A percentile compares a stretch with the other conserved stretches of the same genome.
Conservation (phyloP, 257 asterid species). For the Solanum tarijense region DNA sequence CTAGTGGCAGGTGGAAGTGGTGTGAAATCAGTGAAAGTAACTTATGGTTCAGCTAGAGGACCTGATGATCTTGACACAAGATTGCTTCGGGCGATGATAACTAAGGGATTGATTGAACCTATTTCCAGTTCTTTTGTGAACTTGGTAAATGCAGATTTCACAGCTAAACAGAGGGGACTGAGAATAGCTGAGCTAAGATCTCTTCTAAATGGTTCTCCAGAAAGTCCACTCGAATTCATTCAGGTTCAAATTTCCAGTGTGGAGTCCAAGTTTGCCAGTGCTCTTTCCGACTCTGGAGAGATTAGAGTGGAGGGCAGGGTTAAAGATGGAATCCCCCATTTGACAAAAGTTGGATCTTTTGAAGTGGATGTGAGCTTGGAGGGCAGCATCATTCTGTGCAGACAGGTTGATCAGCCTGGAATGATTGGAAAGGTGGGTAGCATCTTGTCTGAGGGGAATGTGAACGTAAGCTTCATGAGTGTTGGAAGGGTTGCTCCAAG, state of each 20-base stretch:
- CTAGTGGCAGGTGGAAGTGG: slow-evolving; percentile 86
- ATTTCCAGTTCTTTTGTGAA: slow-evolving; percentile 66
- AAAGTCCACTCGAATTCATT: slow-evolving; percentile 65
- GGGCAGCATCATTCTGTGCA: slow-evolving; percentile 76
- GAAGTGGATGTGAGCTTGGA: slow-evolving; percentile 91
- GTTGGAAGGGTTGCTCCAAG: slow-evolving; percentile 91
- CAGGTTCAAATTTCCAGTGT: slow-evolving; percentile 78
- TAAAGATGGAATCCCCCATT: slow-evolving; percentile 76
- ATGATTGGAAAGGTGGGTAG: slow-evolving; percentile 91
- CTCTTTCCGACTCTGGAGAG: slow-evolving; percentile 67
- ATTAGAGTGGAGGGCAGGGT: slow-evolving; percentile 75
- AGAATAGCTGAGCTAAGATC: slow-evolving; percentile 59
- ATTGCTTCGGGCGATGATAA: slow-evolving; percentile 88
- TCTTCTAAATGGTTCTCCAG: slow-evolving; percentile 69
- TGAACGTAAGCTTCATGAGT: slow-evolving; percentile 81
- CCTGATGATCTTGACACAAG: slow-evolving; percentile 90
- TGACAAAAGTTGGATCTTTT: slow-evolving; percentile 74
- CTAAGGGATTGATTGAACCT: slow-evolving; percentile 90
- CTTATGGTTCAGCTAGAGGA: slow-evolving; percentile 76
- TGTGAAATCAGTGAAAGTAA: slow-evolving; percentile 55
- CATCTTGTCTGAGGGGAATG: slow-evolving; percentile 67
- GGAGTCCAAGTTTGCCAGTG: slow-evolving; percentile 76
- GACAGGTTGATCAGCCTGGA: slow-evolving; percentile 96
- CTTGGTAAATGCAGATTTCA: slow-evolving; percentile 82
- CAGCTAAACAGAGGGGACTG: slow-evolving; percentile 83